phyloP scores from a whole-genome alignment of 768 basidiomycete species.

The Panus rudis region DNA sequence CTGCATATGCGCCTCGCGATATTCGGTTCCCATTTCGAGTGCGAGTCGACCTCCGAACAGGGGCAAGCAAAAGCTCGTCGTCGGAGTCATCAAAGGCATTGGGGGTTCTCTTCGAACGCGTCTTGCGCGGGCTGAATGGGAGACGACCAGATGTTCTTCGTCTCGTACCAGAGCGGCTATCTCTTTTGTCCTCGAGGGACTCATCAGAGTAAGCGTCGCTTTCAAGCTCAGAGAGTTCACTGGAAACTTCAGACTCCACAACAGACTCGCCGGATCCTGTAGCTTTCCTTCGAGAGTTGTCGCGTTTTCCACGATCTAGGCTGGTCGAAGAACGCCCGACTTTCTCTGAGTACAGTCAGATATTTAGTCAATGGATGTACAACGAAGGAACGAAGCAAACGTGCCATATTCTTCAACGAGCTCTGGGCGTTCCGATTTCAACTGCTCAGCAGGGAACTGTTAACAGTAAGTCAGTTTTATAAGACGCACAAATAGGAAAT shows the following conservation, averaged over 20 bases:
- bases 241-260: constrained; percentile 5
- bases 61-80: constrained; percentile 23
- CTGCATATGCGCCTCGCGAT: no score
- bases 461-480: background rate
- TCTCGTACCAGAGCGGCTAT: constrained; percentile 12
- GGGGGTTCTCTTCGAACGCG: constrained; percentile 32
- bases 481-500: background rate
- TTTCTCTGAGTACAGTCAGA: background rate
- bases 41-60: constrained; percentile 45
- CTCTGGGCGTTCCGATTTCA: constrained; percentile 32
- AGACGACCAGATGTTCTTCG: constrained; percentile 26
- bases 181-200: constrained; percentile 5
- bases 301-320: constrained; percentile 39
- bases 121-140: constrained; percentile 66
- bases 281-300: constrained; percentile 21
- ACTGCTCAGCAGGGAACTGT: constrained; percentile 18
- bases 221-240: constrained; percentile 7
- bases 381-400: constrained; percentile 15
- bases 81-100: constrained; percentile 29
- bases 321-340: constrained; percentile 43
- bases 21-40: constrained; percentile 16
- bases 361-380: background rate
- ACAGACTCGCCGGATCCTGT: constrained; percentile 14
- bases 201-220: constrained; percentile 12
- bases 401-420: constrained; percentile 53